Evolutionary conservation across 805 yeast genomes (phyloP).

Genomic region (Candida peoriensis): DNA sequence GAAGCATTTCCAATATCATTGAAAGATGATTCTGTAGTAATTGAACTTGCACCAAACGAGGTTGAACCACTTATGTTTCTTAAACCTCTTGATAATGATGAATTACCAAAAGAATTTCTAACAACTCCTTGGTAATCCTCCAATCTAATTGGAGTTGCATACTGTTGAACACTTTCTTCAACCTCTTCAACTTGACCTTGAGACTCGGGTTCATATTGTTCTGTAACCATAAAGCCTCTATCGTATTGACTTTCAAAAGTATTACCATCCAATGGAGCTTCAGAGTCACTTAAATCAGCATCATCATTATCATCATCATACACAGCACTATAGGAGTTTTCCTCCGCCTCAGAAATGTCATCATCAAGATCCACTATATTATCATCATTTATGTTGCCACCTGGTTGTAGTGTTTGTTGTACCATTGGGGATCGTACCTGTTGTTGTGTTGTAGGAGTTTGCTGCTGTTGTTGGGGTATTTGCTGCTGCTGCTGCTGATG

Average conservation of each 20-base stretch:
- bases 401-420: conserved; percentile 3
- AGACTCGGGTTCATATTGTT: conserved; percentile 24
- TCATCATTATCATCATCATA: conserved; percentile 30
- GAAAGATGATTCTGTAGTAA: conserved; percentile 12
- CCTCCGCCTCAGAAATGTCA: conserved; percentile 38
- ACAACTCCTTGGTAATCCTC: conserved; percentile 3
- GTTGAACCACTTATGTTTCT: conserved; percentile 6
- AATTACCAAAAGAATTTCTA: conserved; percentile 1
- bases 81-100: conserved; percentile 1
- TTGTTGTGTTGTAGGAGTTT: neutral
- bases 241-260: conserved; percentile 23
- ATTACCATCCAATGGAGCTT: conserved; percentile 10
- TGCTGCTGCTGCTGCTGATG: conserved; percentile 6
- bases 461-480: conserved; percentile 3
- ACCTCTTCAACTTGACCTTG: too few species aligned
- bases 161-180: conserved; percentile 8
- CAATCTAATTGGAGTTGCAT: conserved; percentile 10
- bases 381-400: neutral
- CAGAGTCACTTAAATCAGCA: conserved; percentile 24
- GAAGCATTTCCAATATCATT: conserved; percentile 23
- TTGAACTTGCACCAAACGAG: conserved; percentile 5
- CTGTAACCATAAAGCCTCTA: conserved; percentile 21
- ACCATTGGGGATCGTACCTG: conserved; percentile 4
- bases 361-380: conserved; percentile 36
- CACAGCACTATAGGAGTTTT: conserved; percentile 27